Evolutionary conservation across 139 green algal genomes (phyloP), one percentile per base, ranked within the genome.

Genomic region (Spirogloea muscicola): DNA sequence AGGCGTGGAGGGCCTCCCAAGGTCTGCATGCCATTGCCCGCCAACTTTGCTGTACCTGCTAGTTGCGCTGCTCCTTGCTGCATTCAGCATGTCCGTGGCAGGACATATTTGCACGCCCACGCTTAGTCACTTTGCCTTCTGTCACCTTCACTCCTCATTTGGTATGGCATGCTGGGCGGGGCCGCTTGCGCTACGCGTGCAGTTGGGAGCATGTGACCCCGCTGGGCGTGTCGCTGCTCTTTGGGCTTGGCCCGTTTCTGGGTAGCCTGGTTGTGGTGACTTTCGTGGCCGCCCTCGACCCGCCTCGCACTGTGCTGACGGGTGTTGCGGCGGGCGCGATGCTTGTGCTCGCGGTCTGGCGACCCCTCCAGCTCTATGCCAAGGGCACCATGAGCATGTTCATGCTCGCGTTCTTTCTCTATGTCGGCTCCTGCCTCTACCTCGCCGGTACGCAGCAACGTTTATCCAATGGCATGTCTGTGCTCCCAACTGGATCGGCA

Each of bases 1-100:
- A 4, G 60, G 62, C 36, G 59, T 96, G 51, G 92, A 97, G 82
- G 69, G 39, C 36, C 73, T n/a, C 25, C 33, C 62, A 10, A 67
- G 7, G 59, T 68, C 10, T 34, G 49, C 16, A 21, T 27, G 49
- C 49, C 13, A 7, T 25, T 31, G 10, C 49, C 49, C 5, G 4
- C 49, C 13, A 25, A 7, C 49, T 27, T 5, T 60, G 10, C 7
- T 7, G 4, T 60, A 18, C 49, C 9, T 27, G 9, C 10, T 25
- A 60, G 49, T 60, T n/a, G n/a, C n/a, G n/a, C n/a, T n/a, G n/a
- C n/a, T n/a, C n/a, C 49, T 60, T 21, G 5, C 49, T 34, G 4
- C 49, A 9, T 18, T 60, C 16, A 37, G 16, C 10, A 21, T 60
- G 10, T 60, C 49, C 49, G 40, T 62, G 40, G n/a, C 21, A 55